Evolutionary conservation across 108 stramenopile genomes (phyloP), one percentile per base, ranked within the genome.

Genomic region (Ochromonas danica): DNA sequence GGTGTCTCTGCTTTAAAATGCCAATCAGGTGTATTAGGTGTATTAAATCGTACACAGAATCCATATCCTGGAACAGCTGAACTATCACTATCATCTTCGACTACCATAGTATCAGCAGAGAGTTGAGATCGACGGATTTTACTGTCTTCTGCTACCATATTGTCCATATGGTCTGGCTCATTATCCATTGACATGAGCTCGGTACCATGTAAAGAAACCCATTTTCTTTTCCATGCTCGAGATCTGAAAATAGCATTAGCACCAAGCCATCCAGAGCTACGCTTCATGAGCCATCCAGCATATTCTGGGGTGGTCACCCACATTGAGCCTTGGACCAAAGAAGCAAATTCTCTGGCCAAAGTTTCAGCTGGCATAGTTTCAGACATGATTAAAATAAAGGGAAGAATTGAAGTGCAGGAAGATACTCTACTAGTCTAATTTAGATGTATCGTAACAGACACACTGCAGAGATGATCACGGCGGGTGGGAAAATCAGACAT

Each of bases 131-230:
- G 51, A 57, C 51, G 51, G 22, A 70, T 70, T 40, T 40, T 40
- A 14, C 14, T 40, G 40, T n/a, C n/a, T n/a, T n/a, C n/a, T n/a
- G n/a, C n/a, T n/a, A 17, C 14, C 36, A 40, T 31, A 31, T 38
- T 40, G 67, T 10, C 10, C 10, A 14, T 17, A 40, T 10, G 39
- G 14, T 70, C 33, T 14, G 67, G 67, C 40, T 70, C 22, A 31
- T 70, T 31, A 40, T 38, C 67, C 14, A 70, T 10, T 10, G 14
- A 70, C 67, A 40, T 31, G 14, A 70, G 36, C 33, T 70, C 67
- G 33, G 67, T 17, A 17, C 67, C 67, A 70, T 70, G 67, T 70
- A 70, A 70, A 17, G 67, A 38, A 10, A 70, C 67, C 67, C 67
- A 70, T 70, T 40, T 70, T 70, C 14, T 70, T 10, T 22, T 70